Conservation (phyloP, 2,329 filamentous ascomycete species). For the Botryosphaeria dothidea region DNA sequence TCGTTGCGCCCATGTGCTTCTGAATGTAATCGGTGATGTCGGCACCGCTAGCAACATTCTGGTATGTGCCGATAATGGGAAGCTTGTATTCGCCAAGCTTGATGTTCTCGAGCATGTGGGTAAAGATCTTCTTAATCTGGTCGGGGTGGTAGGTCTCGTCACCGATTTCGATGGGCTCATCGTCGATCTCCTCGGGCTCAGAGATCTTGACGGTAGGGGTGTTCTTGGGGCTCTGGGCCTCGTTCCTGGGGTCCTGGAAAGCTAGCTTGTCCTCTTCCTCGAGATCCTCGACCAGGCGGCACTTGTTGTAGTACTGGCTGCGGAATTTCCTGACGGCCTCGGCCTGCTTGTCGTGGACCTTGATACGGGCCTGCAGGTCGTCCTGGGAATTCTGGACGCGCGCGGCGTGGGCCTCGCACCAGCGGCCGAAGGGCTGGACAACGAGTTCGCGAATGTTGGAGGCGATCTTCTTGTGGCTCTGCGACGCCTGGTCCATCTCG, state of each 20-base stretch:
- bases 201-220: slow-evolving; percentile 90
- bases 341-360: slow-evolving; percentile 88
- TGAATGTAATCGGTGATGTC: slow-evolving; percentile 97
- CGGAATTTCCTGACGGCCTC: slow-evolving; percentile 90
- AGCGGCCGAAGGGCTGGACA: slow-evolving; percentile 88
- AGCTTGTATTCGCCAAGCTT: slow-evolving; percentile 91
- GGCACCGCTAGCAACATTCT: slow-evolving; percentile 86
- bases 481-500: slow-evolving; percentile 89
- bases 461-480: slow-evolving; percentile 92
- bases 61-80: slow-evolving; percentile 90
- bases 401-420: slow-evolving; percentile 92
- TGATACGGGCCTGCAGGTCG: slow-evolving; percentile 86
- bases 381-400: slow-evolving; percentile 94
- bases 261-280: slow-evolving; percentile 99
- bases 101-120: slow-evolving; percentile 83
- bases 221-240: slow-evolving; percentile 52
- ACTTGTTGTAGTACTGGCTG: slow-evolving; percentile 99
- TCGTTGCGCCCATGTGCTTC: slow-evolving; percentile 79
- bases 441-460: slow-evolving; percentile 96
- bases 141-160: slow-evolving; percentile 84
- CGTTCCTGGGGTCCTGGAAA: slow-evolving; percentile 77
- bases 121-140: slow-evolving; percentile 85
- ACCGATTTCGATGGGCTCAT: slow-evolving; percentile 87
- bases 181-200: slow-evolving; percentile 63
- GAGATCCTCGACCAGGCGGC: slow-evolving; percentile 88